These are phyloP conservation scores for Bruguiera parviflora DNA, from an alignment of 345 rosid genomes.

Conservation along the genomic window DNA sequence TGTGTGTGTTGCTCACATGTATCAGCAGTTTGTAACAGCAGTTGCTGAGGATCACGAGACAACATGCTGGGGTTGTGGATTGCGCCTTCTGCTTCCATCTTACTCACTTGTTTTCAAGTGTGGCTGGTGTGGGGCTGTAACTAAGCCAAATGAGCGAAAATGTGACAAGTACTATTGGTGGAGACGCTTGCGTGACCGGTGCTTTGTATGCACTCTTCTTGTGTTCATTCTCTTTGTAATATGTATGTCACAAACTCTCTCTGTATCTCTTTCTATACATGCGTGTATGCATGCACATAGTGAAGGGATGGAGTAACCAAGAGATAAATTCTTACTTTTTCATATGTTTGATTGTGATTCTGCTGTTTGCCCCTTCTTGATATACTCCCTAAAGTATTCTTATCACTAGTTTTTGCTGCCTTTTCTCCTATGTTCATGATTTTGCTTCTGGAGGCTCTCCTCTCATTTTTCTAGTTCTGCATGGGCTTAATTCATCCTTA, in stretches of 20 bases:
- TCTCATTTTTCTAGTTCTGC: too few relatives aligned
- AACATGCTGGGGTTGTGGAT: constrained; percentile 92
- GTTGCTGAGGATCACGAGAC: constrained; percentile 54
- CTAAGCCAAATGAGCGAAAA: constrained; percentile 45
- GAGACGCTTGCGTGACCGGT: constrained; percentile 84
- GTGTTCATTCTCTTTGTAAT: constrained; percentile 70
- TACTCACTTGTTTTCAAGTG: constrained; percentile 68
- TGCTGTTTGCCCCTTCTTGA: background rate
- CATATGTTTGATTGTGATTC: background rate
- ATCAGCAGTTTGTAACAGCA: constrained; percentile 52
- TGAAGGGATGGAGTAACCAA: background rate
- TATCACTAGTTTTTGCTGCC: too few relatives aligned
- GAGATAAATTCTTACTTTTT: background rate
- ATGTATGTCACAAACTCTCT: constrained; percentile 42
- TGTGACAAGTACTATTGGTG: constrained; percentile 51
- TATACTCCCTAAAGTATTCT: background rate
- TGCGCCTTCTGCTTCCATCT: constrained; percentile 67
- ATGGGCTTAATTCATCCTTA: too few relatives aligned
- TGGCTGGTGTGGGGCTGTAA: constrained; percentile 97
- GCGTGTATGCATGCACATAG: too few relatives aligned
- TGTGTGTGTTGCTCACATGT: constrained; percentile 5
- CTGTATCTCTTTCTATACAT: background rate
- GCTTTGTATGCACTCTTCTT: constrained; percentile 57
- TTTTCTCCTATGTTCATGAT: too few relatives aligned
- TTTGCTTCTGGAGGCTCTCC: too few relatives aligned